phyloP scores from a whole-genome alignment of 148 eudicot species.

The Arbutus unedo region DNA sequence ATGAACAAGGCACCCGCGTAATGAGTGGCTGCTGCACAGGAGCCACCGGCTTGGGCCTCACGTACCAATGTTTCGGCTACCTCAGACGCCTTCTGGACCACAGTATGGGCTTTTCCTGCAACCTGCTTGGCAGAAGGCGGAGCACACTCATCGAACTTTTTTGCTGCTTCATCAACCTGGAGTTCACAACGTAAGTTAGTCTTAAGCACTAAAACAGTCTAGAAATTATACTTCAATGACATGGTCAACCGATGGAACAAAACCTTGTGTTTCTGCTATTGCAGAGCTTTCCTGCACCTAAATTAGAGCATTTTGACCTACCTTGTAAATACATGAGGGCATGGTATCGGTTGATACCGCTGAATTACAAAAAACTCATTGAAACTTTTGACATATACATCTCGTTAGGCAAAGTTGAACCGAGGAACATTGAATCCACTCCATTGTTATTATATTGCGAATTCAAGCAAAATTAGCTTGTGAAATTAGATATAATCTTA shows the following conservation, averaged over 20 bases:
- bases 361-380: no score
- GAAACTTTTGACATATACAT: no score
- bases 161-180: conserved; percentile 48
- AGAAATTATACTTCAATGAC: background rate
- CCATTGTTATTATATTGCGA: no score
- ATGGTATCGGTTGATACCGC: no score
- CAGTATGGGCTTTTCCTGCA: conserved; percentile 17
- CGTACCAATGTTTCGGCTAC: conserved; percentile 32
- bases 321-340: background rate
- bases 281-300: background rate
- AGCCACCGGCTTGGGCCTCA: conserved; percentile 44
- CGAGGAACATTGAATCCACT: no score
- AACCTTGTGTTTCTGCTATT: background rate
- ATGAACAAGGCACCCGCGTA: conserved; percentile 32
- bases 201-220: background rate
- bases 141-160: conserved; percentile 48
- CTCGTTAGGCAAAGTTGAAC: no score
- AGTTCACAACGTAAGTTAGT: background rate
- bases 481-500: no score
- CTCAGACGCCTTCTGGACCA: conserved; percentile 26
- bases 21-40: conserved; percentile 40
- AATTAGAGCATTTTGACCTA: background rate
- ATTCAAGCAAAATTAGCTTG: no score
- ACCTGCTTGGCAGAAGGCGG: conserved; percentile 52
- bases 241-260: background rate